A percentile compares a stretch with the other conserved stretches of the same genome.
These are phyloP conservation scores for Stephania cephalantha DNA, from an alignment of 164 flowering plant genomes.

Conservation along the genomic window DNA sequence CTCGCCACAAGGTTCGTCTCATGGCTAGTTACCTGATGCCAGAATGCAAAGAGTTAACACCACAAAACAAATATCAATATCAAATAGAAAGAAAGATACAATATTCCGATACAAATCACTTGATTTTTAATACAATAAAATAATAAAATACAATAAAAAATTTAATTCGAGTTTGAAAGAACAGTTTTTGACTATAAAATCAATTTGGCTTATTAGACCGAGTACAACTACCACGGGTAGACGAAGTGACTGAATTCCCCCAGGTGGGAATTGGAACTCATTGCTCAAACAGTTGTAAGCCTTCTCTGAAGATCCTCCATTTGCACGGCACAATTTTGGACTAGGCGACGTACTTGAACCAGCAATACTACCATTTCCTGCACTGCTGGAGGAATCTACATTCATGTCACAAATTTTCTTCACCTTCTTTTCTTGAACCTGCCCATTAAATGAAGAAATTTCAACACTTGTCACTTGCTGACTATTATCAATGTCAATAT, in stretches of 20 bases:
- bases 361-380: conserved; percentile 66
- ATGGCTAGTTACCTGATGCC: conserved; percentile 64
- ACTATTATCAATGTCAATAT: not conserved
- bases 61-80: not conserved
- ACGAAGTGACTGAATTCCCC: conserved; percentile 71
- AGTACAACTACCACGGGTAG: conserved; percentile 95
- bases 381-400: conserved; percentile 58
- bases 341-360: conserved; percentile 54
- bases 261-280: conserved; percentile 66
- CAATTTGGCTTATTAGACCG: conserved; percentile 11
- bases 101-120: not conserved
- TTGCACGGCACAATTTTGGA: conserved; percentile 42
- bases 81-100: not conserved
- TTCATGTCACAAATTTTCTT: conserved; percentile 87
- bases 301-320: conserved; percentile 64
- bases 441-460: conserved; percentile 18
- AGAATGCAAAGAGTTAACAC: conserved; percentile 11
- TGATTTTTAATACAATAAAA: not conserved
- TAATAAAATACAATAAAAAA: not conserved
- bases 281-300: conserved; percentile 37
- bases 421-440: conserved; percentile 98
- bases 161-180: not conserved
- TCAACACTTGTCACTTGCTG: not conserved
- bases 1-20: conserved; percentile 82
- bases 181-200: conserved; percentile 2